These are phyloP conservation scores for Didymella keratinophila DNA, from an alignment of 2,329 filamentous ascomycete species.

Conservation along the genomic window DNA sequence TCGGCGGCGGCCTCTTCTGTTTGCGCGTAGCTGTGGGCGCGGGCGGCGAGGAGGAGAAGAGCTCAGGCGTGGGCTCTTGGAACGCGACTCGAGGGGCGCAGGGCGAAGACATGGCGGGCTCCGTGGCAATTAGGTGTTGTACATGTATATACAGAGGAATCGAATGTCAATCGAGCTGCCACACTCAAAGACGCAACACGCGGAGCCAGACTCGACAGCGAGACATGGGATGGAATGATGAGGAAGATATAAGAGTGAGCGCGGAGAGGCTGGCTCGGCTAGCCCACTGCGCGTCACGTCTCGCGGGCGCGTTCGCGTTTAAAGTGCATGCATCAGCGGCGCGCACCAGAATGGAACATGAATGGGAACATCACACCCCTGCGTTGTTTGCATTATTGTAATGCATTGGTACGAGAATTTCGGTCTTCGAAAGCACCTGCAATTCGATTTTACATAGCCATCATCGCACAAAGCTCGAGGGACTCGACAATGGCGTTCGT, in stretches of 20 bases:
- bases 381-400: not conserved
- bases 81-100: constrained; percentile 33
- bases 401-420: not conserved
- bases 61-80: constrained; percentile 45
- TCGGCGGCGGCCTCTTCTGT: constrained; percentile 57
- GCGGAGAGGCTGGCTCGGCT: constrained; percentile 32
- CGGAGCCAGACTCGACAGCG: constrained; percentile 3
- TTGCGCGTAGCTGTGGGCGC: constrained; percentile 47
- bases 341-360: not conserved
- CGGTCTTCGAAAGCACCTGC: too few species aligned
- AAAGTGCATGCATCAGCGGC: constrained; percentile 31
- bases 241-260: constrained; percentile 21
- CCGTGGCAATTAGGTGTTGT: constrained; percentile 4
- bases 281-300: constrained; percentile 20
- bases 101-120: constrained; percentile 39
- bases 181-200: constrained; percentile 4
- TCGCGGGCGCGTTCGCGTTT: constrained; percentile 20
- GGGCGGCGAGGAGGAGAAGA: constrained; percentile 52
- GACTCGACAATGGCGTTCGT: not conserved
- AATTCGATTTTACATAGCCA: not conserved
- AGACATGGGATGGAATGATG: constrained; percentile 19
- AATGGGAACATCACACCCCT: not conserved
- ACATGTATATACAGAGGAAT: constrained; percentile 5
- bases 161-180: constrained; percentile 3
- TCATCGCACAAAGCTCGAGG: not conserved